Conservation (phyloP, 148 eudicot genomes). For the Pharnaceum exiguum region DNA sequence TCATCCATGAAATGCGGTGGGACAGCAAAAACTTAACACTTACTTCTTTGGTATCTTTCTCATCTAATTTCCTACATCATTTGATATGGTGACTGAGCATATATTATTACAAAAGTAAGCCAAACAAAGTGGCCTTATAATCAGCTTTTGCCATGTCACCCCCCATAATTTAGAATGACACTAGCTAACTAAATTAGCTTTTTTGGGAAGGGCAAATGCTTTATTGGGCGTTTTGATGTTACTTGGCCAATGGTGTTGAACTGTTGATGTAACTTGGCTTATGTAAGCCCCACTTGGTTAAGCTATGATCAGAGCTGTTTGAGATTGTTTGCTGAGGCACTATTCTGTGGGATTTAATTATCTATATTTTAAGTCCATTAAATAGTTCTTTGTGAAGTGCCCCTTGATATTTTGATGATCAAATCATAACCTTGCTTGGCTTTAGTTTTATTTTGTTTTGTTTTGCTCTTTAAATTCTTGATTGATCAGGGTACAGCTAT, state of each 20-base stretch:
- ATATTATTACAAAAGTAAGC: conserved; percentile 12
- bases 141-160: conserved; percentile 15
- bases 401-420: no score
- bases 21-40: conserved; percentile 9
- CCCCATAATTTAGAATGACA: neutral
- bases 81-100: conserved; percentile 20
- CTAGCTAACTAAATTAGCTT: conserved; percentile 1
- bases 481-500: no score
- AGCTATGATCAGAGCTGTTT: no score
- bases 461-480: no score
- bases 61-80: neutral
- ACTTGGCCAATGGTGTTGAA: conserved; percentile 1
- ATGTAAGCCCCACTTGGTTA: no score
- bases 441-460: no score
- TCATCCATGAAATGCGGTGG: conserved; percentile 18
- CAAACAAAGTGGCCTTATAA: conserved; percentile 13
- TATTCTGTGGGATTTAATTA: no score
- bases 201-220: neutral
- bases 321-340: no score
- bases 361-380: no score
- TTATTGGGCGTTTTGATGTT: conserved; percentile 8
- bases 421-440: no score
- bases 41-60: neutral
- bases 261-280: conserved; percentile 9
- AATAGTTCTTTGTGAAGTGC: no score